These are phyloP conservation scores for Salix dunnii DNA, from an alignment of 345 rosid species.

Conservation along the genomic window DNA sequence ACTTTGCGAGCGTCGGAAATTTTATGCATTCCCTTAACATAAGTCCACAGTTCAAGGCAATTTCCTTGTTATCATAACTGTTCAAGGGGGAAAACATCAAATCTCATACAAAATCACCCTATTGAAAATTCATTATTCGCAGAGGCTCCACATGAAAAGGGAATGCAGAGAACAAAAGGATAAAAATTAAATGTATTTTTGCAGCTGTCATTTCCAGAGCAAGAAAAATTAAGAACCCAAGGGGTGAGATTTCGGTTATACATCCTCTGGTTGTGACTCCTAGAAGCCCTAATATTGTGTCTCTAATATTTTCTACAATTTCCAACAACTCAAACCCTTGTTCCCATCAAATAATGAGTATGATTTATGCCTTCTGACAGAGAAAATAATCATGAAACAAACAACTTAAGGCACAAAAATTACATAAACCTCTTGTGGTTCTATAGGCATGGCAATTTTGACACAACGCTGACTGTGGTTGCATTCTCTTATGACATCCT, in stretches of 20 bases:
- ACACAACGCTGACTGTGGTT: background rate
- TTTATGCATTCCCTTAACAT: conserved; percentile 97
- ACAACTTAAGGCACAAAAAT: background rate
- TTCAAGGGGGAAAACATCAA: conserved; percentile 24
- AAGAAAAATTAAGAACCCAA: background rate
- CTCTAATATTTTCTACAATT: background rate
- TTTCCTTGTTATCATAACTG: conserved; percentile 96
- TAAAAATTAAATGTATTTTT: background rate
- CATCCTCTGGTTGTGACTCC: background rate
- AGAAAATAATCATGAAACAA: background rate
- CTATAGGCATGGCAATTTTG: background rate
- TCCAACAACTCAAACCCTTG: background rate
- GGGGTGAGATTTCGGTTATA: background rate
- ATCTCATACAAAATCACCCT: background rate
- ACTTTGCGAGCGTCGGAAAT: conserved; percentile 87
- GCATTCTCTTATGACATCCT: background rate
- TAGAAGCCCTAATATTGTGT: background rate
- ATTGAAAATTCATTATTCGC: background rate
- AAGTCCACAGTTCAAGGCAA: conserved; percentile 82
- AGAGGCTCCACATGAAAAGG: background rate
- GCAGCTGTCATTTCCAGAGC: background rate
- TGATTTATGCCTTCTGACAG: background rate
- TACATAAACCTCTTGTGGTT: background rate
- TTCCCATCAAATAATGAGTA: background rate
- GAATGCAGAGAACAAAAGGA: conserved; percentile 4